phyloP scores from a whole-genome alignment of 306 rosid genomes.

The Benincasa hispida region DNA sequence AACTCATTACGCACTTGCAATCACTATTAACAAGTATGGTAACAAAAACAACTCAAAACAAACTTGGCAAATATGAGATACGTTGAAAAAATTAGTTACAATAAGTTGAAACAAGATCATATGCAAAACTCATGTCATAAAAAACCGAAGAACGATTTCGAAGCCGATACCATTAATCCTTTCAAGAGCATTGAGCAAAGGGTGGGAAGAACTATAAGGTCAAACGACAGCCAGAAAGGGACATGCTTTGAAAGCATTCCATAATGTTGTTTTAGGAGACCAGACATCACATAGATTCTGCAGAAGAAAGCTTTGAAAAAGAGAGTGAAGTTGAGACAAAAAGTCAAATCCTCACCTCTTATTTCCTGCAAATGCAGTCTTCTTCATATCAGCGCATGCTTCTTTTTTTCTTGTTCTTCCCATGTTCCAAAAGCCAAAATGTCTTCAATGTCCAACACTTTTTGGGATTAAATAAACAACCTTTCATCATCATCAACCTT shows the following conservation, averaged over 20 bases:
- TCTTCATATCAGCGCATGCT: neutral
- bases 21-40: too few species aligned
- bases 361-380: neutral
- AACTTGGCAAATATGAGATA: too few species aligned
- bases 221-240: constrained; percentile 1
- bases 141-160: neutral
- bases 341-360: neutral
- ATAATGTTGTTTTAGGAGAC: neutral
- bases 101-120: too few species aligned
- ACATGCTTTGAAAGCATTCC: neutral
- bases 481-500: neutral
- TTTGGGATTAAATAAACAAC: neutral
- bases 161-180: neutral
- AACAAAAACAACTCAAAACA: too few species aligned
- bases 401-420: neutral
- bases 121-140: neutral
- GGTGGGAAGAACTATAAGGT: neutral
- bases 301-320: neutral
- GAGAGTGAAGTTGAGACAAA: neutral
- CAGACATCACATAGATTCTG: neutral
- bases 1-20: too few species aligned
- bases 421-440: constrained; percentile 4
- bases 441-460: neutral
- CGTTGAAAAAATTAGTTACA: too few species aligned
- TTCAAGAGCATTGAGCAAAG: neutral